Percentiles rank a stretch among this genome's conserved stretches.
These are phyloP conservation scores for Rhizopogon parksii DNA, from an alignment of 1,284 basidiomycete species.

Conservation along the genomic window DNA sequence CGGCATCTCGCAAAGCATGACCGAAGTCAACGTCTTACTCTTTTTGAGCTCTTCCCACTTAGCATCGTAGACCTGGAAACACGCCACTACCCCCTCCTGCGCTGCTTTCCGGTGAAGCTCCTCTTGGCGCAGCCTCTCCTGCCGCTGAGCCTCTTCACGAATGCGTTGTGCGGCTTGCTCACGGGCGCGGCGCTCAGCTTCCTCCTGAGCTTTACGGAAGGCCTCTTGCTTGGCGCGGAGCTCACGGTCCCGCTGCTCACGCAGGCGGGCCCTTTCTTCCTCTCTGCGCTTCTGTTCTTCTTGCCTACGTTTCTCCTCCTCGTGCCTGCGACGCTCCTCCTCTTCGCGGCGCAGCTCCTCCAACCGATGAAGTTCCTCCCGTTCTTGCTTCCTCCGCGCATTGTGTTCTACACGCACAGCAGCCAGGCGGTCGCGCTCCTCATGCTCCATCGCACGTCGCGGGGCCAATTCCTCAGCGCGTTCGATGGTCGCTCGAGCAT, in stretches of 20 bases:
- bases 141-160: constrained; percentile 8
- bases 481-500: constrained; percentile 15
- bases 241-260: constrained; percentile 13
- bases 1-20: constrained; percentile 34
- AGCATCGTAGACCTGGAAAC: constrained; percentile 28
- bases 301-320: not conserved
- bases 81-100: not conserved
- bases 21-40: constrained; percentile 8
- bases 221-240: constrained; percentile 13
- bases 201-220: constrained; percentile 7
- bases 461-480: constrained; percentile 14
- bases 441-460: constrained; percentile 9
- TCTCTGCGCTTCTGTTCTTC: constrained; percentile 17
- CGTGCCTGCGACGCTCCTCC: not conserved
- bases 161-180: constrained; percentile 8
- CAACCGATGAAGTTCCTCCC: constrained; percentile 8
- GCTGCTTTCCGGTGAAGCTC: constrained; percentile 3
- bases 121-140: constrained; percentile 5
- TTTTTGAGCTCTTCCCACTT: constrained; percentile 35
- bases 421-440: constrained; percentile 15
- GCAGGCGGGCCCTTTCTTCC: constrained; percentile 11
- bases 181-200: constrained; percentile 7
- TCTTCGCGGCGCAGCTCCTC: constrained; percentile 2
- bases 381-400: not conserved
- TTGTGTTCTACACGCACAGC: constrained; percentile 6